These are phyloP conservation scores for Paramecium octaurelia DNA, from an alignment of 73 alveolate species.

Conservation along the genomic window DNA sequence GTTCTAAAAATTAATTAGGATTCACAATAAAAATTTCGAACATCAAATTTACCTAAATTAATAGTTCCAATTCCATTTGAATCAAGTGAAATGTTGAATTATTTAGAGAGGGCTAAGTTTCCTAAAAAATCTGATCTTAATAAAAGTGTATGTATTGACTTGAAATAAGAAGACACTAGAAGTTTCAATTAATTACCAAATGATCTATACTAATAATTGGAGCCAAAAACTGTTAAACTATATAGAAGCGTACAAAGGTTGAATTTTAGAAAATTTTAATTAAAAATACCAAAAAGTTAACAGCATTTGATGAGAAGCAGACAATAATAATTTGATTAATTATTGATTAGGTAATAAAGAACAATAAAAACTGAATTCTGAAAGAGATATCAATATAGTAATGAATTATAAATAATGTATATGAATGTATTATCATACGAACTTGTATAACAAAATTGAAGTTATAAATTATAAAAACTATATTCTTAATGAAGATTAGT, in stretches of 20 bases:
- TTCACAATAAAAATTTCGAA: neutral
- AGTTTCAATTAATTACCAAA: neutral
- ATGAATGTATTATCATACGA: too few relatives aligned
- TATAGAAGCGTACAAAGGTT: neutral
- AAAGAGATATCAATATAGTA: neutral
- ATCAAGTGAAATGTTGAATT: neutral
- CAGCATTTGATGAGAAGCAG: neutral
- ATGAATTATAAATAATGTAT: neutral
- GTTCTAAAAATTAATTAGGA: neutral
- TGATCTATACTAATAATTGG: neutral
- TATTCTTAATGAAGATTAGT: too few relatives aligned
- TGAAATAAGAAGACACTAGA: neutral
- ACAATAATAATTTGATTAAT: neutral
- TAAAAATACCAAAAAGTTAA: neutral
- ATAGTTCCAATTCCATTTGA: neutral
- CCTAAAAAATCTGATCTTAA: neutral
- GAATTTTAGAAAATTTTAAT: neutral
- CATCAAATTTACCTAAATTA: neutral
- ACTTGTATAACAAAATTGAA: too few relatives aligned
- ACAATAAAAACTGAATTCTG: neutral
- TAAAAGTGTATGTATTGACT: neutral
- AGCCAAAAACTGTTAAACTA: neutral
- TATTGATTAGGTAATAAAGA: neutral
- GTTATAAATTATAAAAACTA: too few relatives aligned
- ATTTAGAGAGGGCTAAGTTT: neutral